Evolutionary conservation across 129 eudicot species (phyloP).

Genomic region (Silybum marianum): DNA sequence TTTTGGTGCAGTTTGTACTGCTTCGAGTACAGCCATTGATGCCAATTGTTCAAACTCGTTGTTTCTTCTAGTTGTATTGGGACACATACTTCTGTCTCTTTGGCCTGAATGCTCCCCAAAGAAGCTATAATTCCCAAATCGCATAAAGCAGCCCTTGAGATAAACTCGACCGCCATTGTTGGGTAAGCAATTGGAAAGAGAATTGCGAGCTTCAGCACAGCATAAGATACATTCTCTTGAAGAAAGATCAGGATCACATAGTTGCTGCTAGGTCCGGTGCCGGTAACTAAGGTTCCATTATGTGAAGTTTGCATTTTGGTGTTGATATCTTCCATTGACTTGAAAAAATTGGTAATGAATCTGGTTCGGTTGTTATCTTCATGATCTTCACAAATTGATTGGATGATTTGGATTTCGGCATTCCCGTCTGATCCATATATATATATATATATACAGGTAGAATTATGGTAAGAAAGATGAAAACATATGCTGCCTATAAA

Average conservation of each 20-base stretch:
- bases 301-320: slow-evolving; percentile 24
- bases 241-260: slow-evolving; percentile 47
- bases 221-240: slow-evolving; percentile 36
- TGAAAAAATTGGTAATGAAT: slow-evolving; percentile 12
- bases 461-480: neutral
- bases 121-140: slow-evolving; percentile 46
- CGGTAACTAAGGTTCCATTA: slow-evolving; percentile 26
- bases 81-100: slow-evolving; percentile 24
- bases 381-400: slow-evolving; percentile 11
- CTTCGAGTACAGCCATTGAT: slow-evolving; percentile 31
- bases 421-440: slow-evolving; percentile 9
- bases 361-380: neutral
- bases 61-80: slow-evolving; percentile 22
- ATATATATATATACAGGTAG: neutral
- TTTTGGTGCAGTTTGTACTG: slow-evolving; percentile 32
- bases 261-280: neutral
- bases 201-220: slow-evolving; percentile 32
- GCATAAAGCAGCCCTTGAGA: slow-evolving; percentile 46
- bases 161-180: slow-evolving; percentile 35
- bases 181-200: slow-evolving; percentile 44
- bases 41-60: slow-evolving; percentile 25
- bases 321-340: slow-evolving; percentile 22
- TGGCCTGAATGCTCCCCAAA: slow-evolving; percentile 21
- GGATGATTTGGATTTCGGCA: slow-evolving; percentile 16
- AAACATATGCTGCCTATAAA: too few relatives aligned